These are phyloP conservation scores for Silene conica DNA, from an alignment of 148 eudicot genomes.

Conservation along the genomic window DNA sequence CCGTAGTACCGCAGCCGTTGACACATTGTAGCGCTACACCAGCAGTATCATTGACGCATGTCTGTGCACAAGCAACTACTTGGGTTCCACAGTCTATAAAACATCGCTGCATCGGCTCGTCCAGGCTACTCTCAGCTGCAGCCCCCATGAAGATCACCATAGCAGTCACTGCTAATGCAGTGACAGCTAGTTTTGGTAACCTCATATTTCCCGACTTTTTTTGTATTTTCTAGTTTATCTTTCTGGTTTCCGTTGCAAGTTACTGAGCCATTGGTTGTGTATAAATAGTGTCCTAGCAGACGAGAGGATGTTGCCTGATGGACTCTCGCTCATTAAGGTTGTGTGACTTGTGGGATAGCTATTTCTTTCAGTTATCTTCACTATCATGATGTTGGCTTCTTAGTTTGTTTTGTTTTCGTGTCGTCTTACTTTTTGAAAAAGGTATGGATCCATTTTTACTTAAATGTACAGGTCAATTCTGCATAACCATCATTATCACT, in stretches of 20 bases:
- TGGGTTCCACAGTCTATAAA: not conserved
- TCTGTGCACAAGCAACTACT: not conserved
- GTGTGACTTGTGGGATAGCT: not conserved
- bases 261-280: not conserved
- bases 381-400: not conserved
- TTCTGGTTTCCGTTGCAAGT: not conserved
- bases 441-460: not conserved
- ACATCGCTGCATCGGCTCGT: not conserved
- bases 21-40: not conserved
- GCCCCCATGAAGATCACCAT: not conserved
- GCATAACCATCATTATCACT: not conserved
- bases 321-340: slow-evolving; percentile 2
- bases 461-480: not conserved
- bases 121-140: not conserved
- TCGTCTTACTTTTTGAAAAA: not conserved
- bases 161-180: not conserved
- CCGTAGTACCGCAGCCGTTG: not conserved
- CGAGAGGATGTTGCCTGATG: not conserved
- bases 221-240: not conserved
- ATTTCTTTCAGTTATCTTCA: not conserved
- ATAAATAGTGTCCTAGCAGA: not conserved
- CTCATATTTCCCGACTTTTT: not conserved
- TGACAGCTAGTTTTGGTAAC: not conserved
- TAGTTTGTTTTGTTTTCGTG: slow-evolving; percentile 3
- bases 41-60: not conserved